Evolutionary conservation across 2,329 filamentous ascomycete genomes (phyloP), one percentile per base, ranked within the genome.

Genomic region (Chrysoporthe cubensis): DNA sequence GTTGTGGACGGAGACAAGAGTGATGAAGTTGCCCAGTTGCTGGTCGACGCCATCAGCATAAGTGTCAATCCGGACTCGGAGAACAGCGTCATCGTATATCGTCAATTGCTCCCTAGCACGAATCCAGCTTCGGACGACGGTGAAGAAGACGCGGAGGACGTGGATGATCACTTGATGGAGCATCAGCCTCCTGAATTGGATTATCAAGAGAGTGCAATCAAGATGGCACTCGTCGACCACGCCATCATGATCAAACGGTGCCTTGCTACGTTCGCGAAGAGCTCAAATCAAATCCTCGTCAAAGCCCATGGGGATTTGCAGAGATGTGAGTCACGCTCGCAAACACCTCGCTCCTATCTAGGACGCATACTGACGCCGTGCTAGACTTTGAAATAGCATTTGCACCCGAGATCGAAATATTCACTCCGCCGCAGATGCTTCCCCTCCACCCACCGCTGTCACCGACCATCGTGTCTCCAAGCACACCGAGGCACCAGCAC

Each of bases 211-310:
- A 92, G 87, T 61, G 92, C 94, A 1, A 88, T 98, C 71, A 91
- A 91, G 75, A 91, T 94, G 77, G 92, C 93, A 0, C 84, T 98
- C 42, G 86, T 97, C 54, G 96, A 98, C 74, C 94, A 98, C 78
- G 93, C 93, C 2, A 86, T 97, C 69, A 90, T 93, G 78, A 89
- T 98, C 73, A 94, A 95, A 80, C 89, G 93, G 71, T 95, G 93
- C 74, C 79, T 98, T 71, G 84, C 84, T 4, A 84, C 89, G 73
- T 92, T 93, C 77, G 85, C 85, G 68, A 88, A 86, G 77, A 88
- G 84, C 81, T 85, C 79, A 50, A 88, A 86, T 78, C 87, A 83
- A 77, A 84, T 81, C 78, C 88, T 87, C 77, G 83, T 78, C 73
- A 82, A 79, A 70, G 82, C 81, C 57, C 82, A 87, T 43, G 84